Conservation (phyloP, 108 stramenopile species). For the Cyclotella atomus region DNA sequence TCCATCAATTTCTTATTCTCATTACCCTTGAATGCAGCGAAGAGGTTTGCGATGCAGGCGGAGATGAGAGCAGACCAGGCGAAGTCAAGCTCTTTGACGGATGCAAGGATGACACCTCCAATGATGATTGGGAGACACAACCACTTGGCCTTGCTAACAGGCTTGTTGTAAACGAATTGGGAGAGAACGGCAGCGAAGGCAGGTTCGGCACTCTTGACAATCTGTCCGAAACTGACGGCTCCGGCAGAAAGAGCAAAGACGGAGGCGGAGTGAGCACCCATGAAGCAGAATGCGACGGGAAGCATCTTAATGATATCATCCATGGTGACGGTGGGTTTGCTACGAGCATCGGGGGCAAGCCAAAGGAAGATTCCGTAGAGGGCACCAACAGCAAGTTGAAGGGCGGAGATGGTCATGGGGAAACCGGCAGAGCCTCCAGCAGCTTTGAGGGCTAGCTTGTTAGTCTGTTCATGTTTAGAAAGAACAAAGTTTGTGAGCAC, state of each 20-base stretch:
- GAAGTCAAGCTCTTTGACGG: slow-evolving; percentile 94
- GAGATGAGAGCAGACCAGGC: slow-evolving; percentile 86
- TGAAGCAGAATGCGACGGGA: slow-evolving; percentile 92
- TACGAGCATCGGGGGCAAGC: slow-evolving; percentile 90
- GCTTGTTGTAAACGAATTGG: slow-evolving; percentile 88
- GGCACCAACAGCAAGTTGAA: slow-evolving; percentile 88
- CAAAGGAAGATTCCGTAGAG: slow-evolving; percentile 90
- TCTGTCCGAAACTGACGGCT: slow-evolving; percentile 94
- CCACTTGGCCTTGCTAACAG: slow-evolving; percentile 92
- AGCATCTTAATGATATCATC: slow-evolving; percentile 88
- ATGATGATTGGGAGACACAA: slow-evolving; percentile 92
- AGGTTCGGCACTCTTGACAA: slow-evolving; percentile 94
- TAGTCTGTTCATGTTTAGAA: slow-evolving; percentile 87
- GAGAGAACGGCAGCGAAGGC: slow-evolving; percentile 92
- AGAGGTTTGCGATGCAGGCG: slow-evolving; percentile 92
- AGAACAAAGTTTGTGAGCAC: neutral
- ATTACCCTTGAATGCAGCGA: slow-evolving; percentile 93
- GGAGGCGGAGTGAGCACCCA: slow-evolving; percentile 90
- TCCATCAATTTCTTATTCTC: slow-evolving; percentile 97
- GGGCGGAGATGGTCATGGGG: slow-evolving; percentile 89
- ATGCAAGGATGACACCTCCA: slow-evolving; percentile 91
- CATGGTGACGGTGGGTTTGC: slow-evolving; percentile 66
- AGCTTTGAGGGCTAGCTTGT: slow-evolving; percentile 89
- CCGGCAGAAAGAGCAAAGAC: slow-evolving; percentile 93
- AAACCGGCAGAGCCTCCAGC: slow-evolving; percentile 88